These are phyloP conservation scores for Diaporthe helianthi DNA, from an alignment of 2,329 filamentous ascomycete species.

Conservation along the genomic window DNA sequence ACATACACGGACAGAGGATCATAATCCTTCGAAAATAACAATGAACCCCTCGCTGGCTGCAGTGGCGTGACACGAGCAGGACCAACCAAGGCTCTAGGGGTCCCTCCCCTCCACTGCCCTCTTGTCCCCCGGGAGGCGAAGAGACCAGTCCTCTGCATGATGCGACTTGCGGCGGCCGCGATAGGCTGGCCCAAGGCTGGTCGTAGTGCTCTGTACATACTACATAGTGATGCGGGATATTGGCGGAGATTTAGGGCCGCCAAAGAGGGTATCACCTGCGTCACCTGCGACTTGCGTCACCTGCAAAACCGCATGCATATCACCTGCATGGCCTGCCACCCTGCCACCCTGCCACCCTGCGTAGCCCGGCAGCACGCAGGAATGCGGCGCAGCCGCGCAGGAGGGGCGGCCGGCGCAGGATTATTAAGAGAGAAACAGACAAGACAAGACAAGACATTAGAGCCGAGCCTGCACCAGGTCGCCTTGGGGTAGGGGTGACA, in stretches of 20 bases:
- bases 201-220: too few species aligned
- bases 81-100: not conserved
- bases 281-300: slow-evolving; percentile 17
- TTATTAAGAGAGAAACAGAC: not conserved
- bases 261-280: slow-evolving; percentile 14
- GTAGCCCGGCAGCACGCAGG: slow-evolving; percentile 1
- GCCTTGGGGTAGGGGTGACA: not conserved
- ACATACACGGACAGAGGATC: not conserved
- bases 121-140: not conserved
- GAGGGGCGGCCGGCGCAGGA: not conserved
- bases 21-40: not conserved
- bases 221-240: slow-evolving; percentile 19
- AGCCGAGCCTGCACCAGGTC: not conserved
- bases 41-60: not conserved
- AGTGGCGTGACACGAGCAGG: slow-evolving; percentile 8
- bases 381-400: not conserved
- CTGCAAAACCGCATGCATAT: slow-evolving; percentile 2
- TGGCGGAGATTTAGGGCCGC: slow-evolving; percentile 11
- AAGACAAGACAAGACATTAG: too few species aligned
- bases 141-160: slow-evolving; percentile 8
- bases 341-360: too few species aligned
- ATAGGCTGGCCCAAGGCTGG: not conserved
- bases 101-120: not conserved
- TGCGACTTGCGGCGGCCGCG: not conserved
- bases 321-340: slow-evolving; percentile 24